Conservation (phyloP, 116 monocot genomes). For the Dioscorea cayenensis region DNA sequence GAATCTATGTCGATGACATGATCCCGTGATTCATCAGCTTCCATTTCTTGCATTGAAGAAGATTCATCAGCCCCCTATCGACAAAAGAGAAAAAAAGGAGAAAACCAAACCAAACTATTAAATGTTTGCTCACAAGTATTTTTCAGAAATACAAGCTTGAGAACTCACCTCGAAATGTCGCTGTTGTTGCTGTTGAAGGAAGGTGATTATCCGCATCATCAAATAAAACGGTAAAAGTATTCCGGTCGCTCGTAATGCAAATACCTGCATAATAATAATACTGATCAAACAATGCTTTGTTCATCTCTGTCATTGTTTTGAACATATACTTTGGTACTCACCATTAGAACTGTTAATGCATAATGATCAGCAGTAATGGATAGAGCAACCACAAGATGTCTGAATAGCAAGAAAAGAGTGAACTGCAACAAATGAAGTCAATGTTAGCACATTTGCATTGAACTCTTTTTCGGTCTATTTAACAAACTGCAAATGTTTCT, state of each 20-base stretch:
- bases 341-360: conserved; percentile 34
- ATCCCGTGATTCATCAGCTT: conserved; percentile 3
- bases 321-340: conserved; percentile 19
- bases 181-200: conserved; percentile 17
- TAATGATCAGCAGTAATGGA: conserved; percentile 34
- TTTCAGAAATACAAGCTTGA: not conserved
- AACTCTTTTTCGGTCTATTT: too few relatives aligned
- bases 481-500: too few relatives aligned
- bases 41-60: not conserved
- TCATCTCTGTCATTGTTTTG: not conserved
- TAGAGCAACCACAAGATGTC: conserved; percentile 31
- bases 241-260: conserved; percentile 54
- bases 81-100: not conserved
- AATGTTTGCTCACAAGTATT: not conserved
- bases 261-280: conserved; percentile 21
- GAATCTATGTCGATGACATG: conserved; percentile 10
- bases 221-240: conserved; percentile 55
- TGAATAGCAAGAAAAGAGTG: conserved; percentile 29
- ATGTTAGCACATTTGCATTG: too few relatives aligned
- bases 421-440: conserved; percentile 24
- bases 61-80: conserved; percentile 3
- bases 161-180: conserved; percentile 26
- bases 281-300: not conserved
- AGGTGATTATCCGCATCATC: conserved; percentile 32
- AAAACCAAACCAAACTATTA: not conserved